Base-by-base conservation (phyloP, 257 asterid species). In the Solanum habrochaites region DNA sequence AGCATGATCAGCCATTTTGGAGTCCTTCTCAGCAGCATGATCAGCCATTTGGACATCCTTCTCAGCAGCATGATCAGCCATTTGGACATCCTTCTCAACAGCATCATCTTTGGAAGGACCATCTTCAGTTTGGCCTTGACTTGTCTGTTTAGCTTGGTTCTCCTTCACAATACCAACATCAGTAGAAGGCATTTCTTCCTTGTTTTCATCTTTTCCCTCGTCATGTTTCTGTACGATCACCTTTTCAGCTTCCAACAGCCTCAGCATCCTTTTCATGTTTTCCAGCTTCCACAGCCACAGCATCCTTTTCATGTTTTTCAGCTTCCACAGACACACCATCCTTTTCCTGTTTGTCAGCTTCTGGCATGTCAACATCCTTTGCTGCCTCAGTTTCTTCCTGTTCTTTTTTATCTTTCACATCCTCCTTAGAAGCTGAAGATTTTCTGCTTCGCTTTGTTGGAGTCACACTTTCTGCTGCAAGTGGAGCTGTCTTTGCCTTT, bases 371-470 rank as follows among this genome's bases (percentile, higher is more conserved):
- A 67, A 64, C 62, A 77, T 77, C 93, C 78, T 88, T 66, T 20
- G 81, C 82, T 27, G 82, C 73, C 31, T 88, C 89, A 43, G 84
- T 85, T 88, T 83, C 93, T 85, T 91, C 91, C 87, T 86, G 10
- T 21, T 85, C 32, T 39, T 73, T 87, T 80, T 74, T 78, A 85
- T 89, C 88, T 73, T 89, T 85, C 23, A 35, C 62, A 27, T 88
- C 89, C 83, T 87, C 89, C 88, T 90, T 89, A 18, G 92, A 86
- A 89, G 87, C 88, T 72, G 90, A 90, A 43, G 92, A 47, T 83
- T 85, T 90, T 73, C 87, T 87, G 89, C 90, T 83, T 73, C 89
- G 86, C 72, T 91, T 91, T 86, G 87, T 90, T 47, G 90, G 92
- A 58, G 93, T 86, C 85, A 32, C 89, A 29, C 84, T 87, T 69